Evolutionary conservation across 2,329 filamentous ascomycete species (phyloP).

Genomic region (Rhinocladiella similis): DNA sequence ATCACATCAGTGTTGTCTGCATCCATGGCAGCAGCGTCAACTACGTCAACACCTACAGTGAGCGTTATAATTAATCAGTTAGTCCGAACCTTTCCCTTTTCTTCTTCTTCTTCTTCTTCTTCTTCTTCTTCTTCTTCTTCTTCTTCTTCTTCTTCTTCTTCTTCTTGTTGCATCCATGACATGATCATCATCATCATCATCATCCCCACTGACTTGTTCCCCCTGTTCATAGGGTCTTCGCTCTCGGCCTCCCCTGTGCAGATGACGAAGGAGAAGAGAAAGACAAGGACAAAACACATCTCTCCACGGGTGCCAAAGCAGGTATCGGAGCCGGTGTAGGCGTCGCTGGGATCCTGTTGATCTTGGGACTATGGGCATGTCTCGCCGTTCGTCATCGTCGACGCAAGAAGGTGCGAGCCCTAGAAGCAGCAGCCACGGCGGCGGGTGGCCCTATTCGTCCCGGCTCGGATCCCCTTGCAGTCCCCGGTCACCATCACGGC

Average conservation of each 20-base stretch:
- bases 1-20: slow-evolving; percentile 19
- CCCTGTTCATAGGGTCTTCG: slow-evolving; percentile 12
- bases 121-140: neutral
- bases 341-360: slow-evolving; percentile 34
- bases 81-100: too few species aligned
- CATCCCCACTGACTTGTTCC: neutral
- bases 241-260: slow-evolving; percentile 22
- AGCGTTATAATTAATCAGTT: slow-evolving; percentile 22
- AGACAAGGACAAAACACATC: slow-evolving; percentile 5
- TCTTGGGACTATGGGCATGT: slow-evolving; percentile 11
- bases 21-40: slow-evolving; percentile 11
- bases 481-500: too few species aligned
- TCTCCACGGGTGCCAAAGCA: slow-evolving; percentile 33
- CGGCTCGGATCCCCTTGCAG: neutral
- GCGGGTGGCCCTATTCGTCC: slow-evolving; percentile 8
- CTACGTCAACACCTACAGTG: slow-evolving; percentile 9
- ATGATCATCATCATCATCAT: neutral
- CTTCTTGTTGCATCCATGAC: too few species aligned
- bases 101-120: neutral
- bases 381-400: slow-evolving; percentile 13
- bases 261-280: slow-evolving; percentile 9
- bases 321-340: slow-evolving; percentile 41
- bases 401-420: slow-evolving; percentile 10
- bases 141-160: neutral
- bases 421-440: slow-evolving; percentile 8